Base-by-base conservation (phyloP, 1,139 yeast genomes). In the Sugiyamaella castrensis region DNA sequence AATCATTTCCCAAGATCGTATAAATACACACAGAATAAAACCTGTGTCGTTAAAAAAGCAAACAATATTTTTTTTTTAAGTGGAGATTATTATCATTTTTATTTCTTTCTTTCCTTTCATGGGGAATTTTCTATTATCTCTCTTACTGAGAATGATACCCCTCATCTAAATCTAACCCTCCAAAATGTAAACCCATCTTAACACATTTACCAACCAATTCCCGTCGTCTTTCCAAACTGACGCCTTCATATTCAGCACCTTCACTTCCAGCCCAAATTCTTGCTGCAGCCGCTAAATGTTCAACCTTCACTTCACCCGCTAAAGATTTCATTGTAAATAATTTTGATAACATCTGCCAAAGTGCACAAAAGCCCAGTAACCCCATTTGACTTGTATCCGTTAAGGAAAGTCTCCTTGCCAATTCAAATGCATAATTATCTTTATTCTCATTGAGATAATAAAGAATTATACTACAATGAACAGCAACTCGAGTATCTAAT, bases 201-300 rank as follows among this genome's bases (percentile, higher is more conserved):
- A 68, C 66, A 33, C 66, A 66, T 43, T 64, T 61, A 36, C 66
- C 66, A 12, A 65, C 71, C 26, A 68, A 52, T 38, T 60, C 57
- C 27, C 71, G 50, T 31, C 71, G 59, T 26, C 60, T 50, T 11
- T 56, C 56, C 32, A 66, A 53, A n/a, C 58, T 43, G 13, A 68
- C 42, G 6, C 69, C 69, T 32, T 57, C 61, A 8, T 52, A 50
- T 27, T 65, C 68, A n/a, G 68, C 70, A 29, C 57, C 57, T 32
- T 64, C 66, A 31, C 69, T 63, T 27, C 72, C 72, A 33, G 68
- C 58, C 71, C 72, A 68, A 27, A 68, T 55, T 26, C 72, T 63
- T 13, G 65, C 65, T 12, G 53, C 53, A 2, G 63, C 64, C 8
- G 67, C 57, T 38, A 63, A 51, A 34, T 51, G 38, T 48, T 64